Base-by-base conservation (phyloP, 148 eudicot genomes). In the Nepenthes gracilis region DNA sequence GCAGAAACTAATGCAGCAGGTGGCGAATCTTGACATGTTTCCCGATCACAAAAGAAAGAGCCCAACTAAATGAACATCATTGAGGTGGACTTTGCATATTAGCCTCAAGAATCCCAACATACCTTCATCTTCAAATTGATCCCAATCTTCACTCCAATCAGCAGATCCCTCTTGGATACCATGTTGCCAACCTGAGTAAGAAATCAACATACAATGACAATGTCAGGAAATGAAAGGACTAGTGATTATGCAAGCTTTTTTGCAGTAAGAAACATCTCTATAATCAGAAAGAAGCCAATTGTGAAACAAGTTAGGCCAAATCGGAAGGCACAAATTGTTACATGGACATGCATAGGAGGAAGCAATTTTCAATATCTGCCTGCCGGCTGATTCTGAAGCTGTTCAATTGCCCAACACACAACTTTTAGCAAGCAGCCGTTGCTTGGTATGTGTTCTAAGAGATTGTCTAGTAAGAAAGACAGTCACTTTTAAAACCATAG, bases 61-160 rank as follows among this genome's bases (percentile, higher is more conserved):
- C 4, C 6, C 45, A 40, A 8, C 45, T 40, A 3, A 40, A 4
- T 40, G 45, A 23, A 23, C 45, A 40, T 8, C 45, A 40, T 4
- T 40, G 45, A 40, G 45, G 45, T 23, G 8, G 45, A 40, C 8
- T 49, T 11, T 1, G 53, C 1, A 5, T 1, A 55, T 33, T 33
- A 35, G 7, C 6, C 8, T 47, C 32, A 45, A 62, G 57, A 4
- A 14, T 37, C 12, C 58, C 33, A 45, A 12, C 43, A 32, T 78
- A 84, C 96, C 96, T 82, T 94, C 99, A 66, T 94, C 97, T 75
- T 84, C 97, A 72, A 94, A 83, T 72, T 79, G 78, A 80, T 94
- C 99, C 99, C 99, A 94, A 62, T 74, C 78, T 74, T 89, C 97
- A 75, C 82, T 87, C 99, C 97, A 94, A 69, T 94, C 99, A 72